Evolutionary conservation across 2,329 filamentous ascomycete species (phyloP).

Genomic region (Fusarium nematophilum): DNA sequence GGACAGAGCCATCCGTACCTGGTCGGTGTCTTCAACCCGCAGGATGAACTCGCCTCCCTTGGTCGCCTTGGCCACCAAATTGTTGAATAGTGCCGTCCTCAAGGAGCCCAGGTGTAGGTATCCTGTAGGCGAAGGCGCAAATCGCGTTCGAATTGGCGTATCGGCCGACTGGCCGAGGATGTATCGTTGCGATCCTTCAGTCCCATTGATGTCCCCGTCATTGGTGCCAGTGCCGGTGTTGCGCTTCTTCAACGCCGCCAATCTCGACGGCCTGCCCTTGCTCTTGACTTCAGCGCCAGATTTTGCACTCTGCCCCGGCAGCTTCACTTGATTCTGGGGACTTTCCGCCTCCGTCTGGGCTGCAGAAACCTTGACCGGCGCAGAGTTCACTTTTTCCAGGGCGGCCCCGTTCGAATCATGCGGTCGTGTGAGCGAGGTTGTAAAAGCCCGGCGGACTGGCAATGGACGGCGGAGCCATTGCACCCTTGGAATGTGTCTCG

Average conservation of each 20-base stretch:
- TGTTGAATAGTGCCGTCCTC: constrained; percentile 95
- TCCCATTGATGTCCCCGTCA: neutral
- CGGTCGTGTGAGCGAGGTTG: constrained; percentile 17
- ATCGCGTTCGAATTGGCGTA: constrained; percentile 71
- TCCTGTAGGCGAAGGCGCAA: constrained; percentile 95
- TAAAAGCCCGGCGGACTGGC: constrained; percentile 22
- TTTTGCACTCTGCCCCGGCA: neutral
- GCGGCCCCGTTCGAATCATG: constrained; percentile 5
- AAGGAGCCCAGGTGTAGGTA: constrained; percentile 93
- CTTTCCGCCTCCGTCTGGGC: neutral
- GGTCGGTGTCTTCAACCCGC: constrained; percentile 94
- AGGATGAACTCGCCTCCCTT: constrained; percentile 86
- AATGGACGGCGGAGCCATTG: constrained; percentile 3
- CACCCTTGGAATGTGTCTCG: constrained; percentile 5
- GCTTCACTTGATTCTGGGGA: neutral
- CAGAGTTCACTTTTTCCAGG: constrained; percentile 9
- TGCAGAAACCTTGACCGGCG: neutral
- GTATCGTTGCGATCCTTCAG: constrained; percentile 32
- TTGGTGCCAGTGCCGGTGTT: neutral
- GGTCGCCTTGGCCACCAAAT: constrained; percentile 87
- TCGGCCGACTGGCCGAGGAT: constrained; percentile 62
- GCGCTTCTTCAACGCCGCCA: constrained; percentile 41
- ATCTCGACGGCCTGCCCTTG: constrained; percentile 27
- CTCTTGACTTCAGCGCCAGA: neutral
- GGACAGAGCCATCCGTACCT: constrained; percentile 63